Percentiles rank a stretch among this genome's conserved stretches.
These are phyloP conservation scores for Pelargonium nanum DNA, from an alignment of 345 rosid species.

Conservation along the genomic window DNA sequence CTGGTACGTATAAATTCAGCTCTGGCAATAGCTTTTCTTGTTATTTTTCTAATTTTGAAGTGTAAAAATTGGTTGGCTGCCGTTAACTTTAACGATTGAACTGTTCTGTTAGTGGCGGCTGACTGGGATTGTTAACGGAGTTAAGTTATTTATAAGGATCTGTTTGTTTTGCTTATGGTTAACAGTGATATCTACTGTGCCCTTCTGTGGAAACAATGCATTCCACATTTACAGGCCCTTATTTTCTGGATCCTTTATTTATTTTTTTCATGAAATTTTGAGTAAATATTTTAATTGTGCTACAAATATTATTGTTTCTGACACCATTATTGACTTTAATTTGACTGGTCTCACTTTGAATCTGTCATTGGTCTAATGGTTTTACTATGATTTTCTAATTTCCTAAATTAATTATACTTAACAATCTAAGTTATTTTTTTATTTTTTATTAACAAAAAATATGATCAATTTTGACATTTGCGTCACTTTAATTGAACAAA, in stretches of 20 bases:
- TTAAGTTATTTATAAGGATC: not conserved
- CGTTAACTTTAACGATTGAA: constrained; percentile 31
- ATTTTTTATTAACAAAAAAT: too few relatives aligned
- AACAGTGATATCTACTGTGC: constrained; percentile 6
- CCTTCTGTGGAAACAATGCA: constrained; percentile 12
- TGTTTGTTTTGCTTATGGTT: not conserved
- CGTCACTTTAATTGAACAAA: too few relatives aligned
- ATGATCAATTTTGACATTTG: too few relatives aligned
- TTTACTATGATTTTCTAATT: too few relatives aligned
- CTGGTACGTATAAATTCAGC: not conserved
- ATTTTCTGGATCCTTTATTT: too few relatives aligned
- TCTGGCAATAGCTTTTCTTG: not conserved
- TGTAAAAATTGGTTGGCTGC: constrained; percentile 5
- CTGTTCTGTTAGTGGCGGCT: constrained; percentile 37
- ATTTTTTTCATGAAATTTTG: too few relatives aligned
- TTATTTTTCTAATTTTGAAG: not conserved
- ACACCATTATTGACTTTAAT: not conserved
- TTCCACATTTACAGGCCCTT: not conserved
- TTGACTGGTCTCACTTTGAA: not conserved
- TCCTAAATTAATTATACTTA: not conserved
- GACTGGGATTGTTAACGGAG: constrained; percentile 2
- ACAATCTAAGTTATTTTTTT: too few relatives aligned
- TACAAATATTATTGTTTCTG: not conserved
- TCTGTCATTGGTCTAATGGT: not conserved
- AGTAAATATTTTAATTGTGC: too few relatives aligned